A percentile compares a stretch with the other conserved stretches of the same genome.
Evolutionary conservation across 306 rosid species (phyloP).

Genomic region (Senna tora): DNA sequence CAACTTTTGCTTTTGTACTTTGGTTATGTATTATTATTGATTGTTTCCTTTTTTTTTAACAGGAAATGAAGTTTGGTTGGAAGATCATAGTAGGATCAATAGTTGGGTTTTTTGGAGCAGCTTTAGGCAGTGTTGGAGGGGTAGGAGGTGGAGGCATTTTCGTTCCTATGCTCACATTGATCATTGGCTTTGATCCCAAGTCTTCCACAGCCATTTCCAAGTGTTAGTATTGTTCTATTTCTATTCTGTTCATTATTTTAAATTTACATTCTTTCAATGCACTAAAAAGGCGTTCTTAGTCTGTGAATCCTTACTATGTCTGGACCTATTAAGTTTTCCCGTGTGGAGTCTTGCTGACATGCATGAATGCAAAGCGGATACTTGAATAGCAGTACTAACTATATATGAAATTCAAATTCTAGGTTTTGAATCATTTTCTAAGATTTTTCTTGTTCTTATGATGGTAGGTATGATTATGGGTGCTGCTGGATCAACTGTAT

Average conservation of each 20-base stretch:
- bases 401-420: not conserved
- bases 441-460: not conserved
- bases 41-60: constrained; percentile 9
- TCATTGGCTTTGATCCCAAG: constrained; percentile 85
- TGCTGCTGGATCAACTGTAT: constrained; percentile 78
- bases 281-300: too few species aligned
- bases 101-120: constrained; percentile 87
- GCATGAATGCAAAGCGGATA: not conserved
- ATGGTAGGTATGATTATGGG: constrained; percentile 85
- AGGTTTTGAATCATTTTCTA: not conserved
- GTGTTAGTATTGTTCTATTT: constrained; percentile 53
- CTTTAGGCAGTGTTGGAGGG: constrained; percentile 88
- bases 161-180: constrained; percentile 82
- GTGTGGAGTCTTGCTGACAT: not conserved
- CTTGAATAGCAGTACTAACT: not conserved
- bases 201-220: constrained; percentile 86
- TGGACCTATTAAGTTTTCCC: too few species aligned
- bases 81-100: constrained; percentile 66
- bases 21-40: not conserved
- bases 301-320: too few species aligned
- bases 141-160: constrained; percentile 95
- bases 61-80: constrained; percentile 88
- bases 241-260: not conserved
- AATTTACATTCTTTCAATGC: too few species aligned
- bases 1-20: not conserved